Evolutionary conservation across 208 protist genomes (phyloP).

Genomic region (Leishmania mexicana): DNA sequence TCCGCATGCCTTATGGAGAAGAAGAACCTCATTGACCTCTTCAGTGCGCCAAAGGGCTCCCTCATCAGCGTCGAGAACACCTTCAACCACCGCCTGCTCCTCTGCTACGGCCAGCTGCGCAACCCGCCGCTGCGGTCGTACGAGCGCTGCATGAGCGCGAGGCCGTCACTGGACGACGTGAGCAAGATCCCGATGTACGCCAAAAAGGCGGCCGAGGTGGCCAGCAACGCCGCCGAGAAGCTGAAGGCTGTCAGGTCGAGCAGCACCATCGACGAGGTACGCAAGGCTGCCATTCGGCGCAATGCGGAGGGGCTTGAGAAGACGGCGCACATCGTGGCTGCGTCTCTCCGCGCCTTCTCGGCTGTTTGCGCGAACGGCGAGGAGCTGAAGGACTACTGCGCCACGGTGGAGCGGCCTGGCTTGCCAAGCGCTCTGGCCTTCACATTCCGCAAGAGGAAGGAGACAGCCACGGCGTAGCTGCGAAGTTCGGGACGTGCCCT

Average conservation of each 20-base stretch:
- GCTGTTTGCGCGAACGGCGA: slow-evolving; percentile 55
- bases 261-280: slow-evolving; percentile 37
- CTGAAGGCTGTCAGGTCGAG: slow-evolving; percentile 43
- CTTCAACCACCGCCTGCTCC: slow-evolving; percentile 84
- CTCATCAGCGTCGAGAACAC: slow-evolving; percentile 67
- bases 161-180: slow-evolving; percentile 44
- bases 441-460: slow-evolving; percentile 52
- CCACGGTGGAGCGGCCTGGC: slow-evolving; percentile 48
- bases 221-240: slow-evolving; percentile 55
- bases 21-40: slow-evolving; percentile 74
- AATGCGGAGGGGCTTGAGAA: slow-evolving; percentile 53
- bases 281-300: slow-evolving; percentile 34
- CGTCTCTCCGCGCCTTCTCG: slow-evolving; percentile 50
- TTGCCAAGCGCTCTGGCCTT: slow-evolving; percentile 50
- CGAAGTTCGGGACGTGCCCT: not conserved
- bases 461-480: slow-evolving; percentile 2
- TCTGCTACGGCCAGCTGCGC: slow-evolving; percentile 69
- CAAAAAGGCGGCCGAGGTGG: slow-evolving; percentile 59
- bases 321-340: slow-evolving; percentile 49
- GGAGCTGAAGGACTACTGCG: slow-evolving; percentile 49
- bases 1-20: slow-evolving; percentile 74
- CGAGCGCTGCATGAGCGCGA: slow-evolving; percentile 59
- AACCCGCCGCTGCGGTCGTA: slow-evolving; percentile 78
- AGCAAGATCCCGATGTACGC: slow-evolving; percentile 51
- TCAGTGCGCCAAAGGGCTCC: slow-evolving; percentile 43